phyloP scores from a whole-genome alignment of 2,329 filamentous ascomycete species.

The Exophiala calicioides region DNA sequence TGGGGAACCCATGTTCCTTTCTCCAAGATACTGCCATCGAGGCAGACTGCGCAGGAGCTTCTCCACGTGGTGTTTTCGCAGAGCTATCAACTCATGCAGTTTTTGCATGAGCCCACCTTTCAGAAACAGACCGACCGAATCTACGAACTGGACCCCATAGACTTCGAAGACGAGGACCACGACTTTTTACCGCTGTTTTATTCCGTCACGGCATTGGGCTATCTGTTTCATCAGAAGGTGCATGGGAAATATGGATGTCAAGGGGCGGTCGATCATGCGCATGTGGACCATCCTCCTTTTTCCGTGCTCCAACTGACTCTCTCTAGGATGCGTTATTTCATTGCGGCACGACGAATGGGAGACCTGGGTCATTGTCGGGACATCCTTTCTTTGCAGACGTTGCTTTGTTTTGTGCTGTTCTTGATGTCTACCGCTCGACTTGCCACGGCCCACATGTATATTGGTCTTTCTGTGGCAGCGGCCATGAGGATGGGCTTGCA shows the following conservation, averaged over 20 bases:
- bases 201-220: slow-evolving; percentile 22
- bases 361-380: slow-evolving; percentile 19
- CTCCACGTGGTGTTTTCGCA: slow-evolving; percentile 19
- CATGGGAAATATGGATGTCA: slow-evolving; percentile 22
- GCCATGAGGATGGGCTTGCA: slow-evolving; percentile 25
- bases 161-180: slow-evolving; percentile 23
- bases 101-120: slow-evolving; percentile 21
- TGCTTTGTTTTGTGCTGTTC: slow-evolving; percentile 22
- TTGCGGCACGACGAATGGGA: slow-evolving; percentile 22
- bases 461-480: slow-evolving; percentile 19
- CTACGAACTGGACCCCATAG: slow-evolving; percentile 19
- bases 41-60: slow-evolving; percentile 17
- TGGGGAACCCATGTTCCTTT: slow-evolving; percentile 9
- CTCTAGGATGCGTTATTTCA: slow-evolving; percentile 22
- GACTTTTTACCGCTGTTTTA: slow-evolving; percentile 24
- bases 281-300: slow-evolving; percentile 1
- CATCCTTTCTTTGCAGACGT: slow-evolving; percentile 18
- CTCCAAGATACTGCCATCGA: slow-evolving; percentile 16
- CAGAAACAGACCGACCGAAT: slow-evolving; percentile 22
- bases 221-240: slow-evolving; percentile 19
- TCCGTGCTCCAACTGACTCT: background rate
- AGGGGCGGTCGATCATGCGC: slow-evolving; percentile 23
- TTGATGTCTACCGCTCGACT: slow-evolving; percentile 26
- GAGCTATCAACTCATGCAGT: slow-evolving; percentile 21
- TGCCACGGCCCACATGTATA: slow-evolving; percentile 20